Percentiles rank a stretch among this genome's conserved stretches.
These are phyloP conservation scores for Phaeosphaeriaceae sp. DNA, from an alignment of 2,329 filamentous ascomycete species.

Conservation along the genomic window DNA sequence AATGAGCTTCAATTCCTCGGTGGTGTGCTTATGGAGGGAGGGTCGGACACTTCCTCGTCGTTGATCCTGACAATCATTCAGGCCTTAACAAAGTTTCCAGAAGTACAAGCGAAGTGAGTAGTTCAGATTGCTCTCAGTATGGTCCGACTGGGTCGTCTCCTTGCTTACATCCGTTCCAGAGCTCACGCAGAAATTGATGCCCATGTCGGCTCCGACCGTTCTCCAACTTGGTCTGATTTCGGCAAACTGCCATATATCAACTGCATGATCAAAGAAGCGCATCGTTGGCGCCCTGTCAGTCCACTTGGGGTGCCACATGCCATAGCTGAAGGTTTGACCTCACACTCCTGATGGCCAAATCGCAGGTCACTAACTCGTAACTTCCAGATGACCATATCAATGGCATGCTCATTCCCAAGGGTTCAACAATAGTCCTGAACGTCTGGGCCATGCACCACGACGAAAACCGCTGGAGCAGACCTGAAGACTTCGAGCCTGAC, in stretches of 20 bases:
- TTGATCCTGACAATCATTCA: neutral
- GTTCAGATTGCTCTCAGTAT: neutral
- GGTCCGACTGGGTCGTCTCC: neutral
- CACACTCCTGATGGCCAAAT: neutral
- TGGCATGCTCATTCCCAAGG: conserved; percentile 38
- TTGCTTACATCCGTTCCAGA: neutral
- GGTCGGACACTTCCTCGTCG: neutral
- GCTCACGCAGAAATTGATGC: conserved; percentile 1
- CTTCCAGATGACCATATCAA: conserved; percentile 7
- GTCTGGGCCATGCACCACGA: conserved; percentile 35
- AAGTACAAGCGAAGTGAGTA: conserved; percentile 1
- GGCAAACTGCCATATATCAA: conserved; percentile 25
- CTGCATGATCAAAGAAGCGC: conserved; percentile 27
- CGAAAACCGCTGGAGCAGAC: conserved; percentile 15
- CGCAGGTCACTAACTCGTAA: neutral
- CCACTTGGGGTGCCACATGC: conserved; percentile 12
- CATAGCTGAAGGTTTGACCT: conserved; percentile 3
- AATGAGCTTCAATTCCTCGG: conserved; percentile 16
- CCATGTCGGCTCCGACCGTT: neutral
- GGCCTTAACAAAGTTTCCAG: neutral
- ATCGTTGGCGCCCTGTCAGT: conserved; percentile 19
- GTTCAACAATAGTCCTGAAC: conserved; percentile 38
- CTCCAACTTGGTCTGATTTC: conserved; percentile 13
- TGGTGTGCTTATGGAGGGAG: conserved; percentile 14
- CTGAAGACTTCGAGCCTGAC: conserved; percentile 24